Conservation (phyloP, 2,329 filamentous ascomycete genomes). For the Aspergillus fumigatiaffinis region DNA sequence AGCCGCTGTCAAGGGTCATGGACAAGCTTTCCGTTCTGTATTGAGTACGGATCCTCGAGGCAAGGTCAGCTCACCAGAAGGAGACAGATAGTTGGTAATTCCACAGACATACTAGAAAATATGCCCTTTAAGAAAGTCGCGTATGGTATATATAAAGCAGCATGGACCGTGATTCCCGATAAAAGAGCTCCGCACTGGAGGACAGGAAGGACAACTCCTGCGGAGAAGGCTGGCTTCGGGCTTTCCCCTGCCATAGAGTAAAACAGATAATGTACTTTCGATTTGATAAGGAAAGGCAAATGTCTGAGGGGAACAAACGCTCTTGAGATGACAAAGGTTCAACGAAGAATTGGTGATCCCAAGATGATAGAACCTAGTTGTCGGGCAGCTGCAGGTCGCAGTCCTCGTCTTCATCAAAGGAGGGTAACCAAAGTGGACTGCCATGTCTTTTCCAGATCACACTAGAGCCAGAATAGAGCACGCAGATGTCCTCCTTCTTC, state of each 20-base stretch:
- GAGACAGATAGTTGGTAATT: neutral
- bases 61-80: neutral
- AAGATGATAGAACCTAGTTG: slow-evolving; percentile 15
- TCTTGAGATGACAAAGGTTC: slow-evolving; percentile 16
- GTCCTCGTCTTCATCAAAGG: slow-evolving; percentile 19
- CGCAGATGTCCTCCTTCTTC: slow-evolving; percentile 16
- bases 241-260: slow-evolving; percentile 16
- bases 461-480: slow-evolving; percentile 23
- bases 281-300: slow-evolving; percentile 22
- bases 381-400: slow-evolving; percentile 21
- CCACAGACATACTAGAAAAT: slow-evolving; percentile 18
- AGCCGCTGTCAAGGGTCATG: too few relatives aligned
- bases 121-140: slow-evolving; percentile 16
- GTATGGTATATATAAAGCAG: slow-evolving; percentile 18
- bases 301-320: slow-evolving; percentile 23
- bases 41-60: slow-evolving; percentile 20
- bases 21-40: too few relatives aligned
- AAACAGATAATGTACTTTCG: slow-evolving; percentile 17
- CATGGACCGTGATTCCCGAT: slow-evolving; percentile 19
- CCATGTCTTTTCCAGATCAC: slow-evolving; percentile 21
- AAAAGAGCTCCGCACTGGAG: slow-evolving; percentile 21
- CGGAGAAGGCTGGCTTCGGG: slow-evolving; percentile 6
- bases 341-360: slow-evolving; percentile 18
- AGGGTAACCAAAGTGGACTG: slow-evolving; percentile 16
- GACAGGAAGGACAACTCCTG: slow-evolving; percentile 11